These are phyloP conservation scores for Phytopythium montanum DNA, from an alignment of 352 stramenopile genomes.

Conservation along the genomic window DNA sequence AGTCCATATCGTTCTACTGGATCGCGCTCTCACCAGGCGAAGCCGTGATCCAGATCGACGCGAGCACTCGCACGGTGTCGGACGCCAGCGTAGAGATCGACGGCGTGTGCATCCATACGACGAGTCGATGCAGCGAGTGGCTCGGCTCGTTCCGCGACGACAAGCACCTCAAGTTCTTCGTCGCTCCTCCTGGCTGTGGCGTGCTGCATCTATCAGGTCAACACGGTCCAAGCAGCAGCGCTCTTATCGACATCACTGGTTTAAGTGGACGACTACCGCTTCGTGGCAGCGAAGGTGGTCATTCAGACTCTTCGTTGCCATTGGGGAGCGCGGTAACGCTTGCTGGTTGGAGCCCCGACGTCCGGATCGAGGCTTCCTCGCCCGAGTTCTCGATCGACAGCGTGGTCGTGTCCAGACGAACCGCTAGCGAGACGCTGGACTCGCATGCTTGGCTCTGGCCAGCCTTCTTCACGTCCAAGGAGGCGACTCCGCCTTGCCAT, in stretches of 20 bases:
- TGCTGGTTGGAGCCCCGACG: constrained; percentile 17
- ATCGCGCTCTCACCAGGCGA: constrained; percentile 13
- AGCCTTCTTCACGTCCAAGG: constrained; percentile 4
- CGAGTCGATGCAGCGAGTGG: constrained; percentile 49
- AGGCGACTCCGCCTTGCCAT: constrained; percentile 14
- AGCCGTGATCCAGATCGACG: constrained; percentile 47
- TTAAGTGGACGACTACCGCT: constrained; percentile 12
- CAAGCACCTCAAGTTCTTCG: constrained; percentile 31
- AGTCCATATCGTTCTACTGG: not conserved
- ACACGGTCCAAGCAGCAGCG: constrained; percentile 13
- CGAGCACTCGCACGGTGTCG: constrained; percentile 15
- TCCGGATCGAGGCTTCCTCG: constrained; percentile 37
- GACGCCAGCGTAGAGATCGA: constrained; percentile 17
- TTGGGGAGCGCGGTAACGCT: not conserved
- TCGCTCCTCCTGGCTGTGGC: constrained; percentile 21
- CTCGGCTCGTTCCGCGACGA: constrained; percentile 33
- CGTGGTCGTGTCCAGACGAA: constrained; percentile 42
- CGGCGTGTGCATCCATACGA: constrained; percentile 65
- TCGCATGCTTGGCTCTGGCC: constrained; percentile 49
- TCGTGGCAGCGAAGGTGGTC: not conserved
- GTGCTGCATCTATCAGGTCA: constrained; percentile 24
- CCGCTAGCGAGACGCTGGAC: constrained; percentile 36
- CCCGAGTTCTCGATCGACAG: constrained; percentile 37
- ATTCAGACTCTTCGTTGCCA: not conserved
- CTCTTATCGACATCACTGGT: constrained; percentile 37